Conservation (phyloP, 495 filamentous ascomycete genomes). For the Neurospora pannonica region DNA sequence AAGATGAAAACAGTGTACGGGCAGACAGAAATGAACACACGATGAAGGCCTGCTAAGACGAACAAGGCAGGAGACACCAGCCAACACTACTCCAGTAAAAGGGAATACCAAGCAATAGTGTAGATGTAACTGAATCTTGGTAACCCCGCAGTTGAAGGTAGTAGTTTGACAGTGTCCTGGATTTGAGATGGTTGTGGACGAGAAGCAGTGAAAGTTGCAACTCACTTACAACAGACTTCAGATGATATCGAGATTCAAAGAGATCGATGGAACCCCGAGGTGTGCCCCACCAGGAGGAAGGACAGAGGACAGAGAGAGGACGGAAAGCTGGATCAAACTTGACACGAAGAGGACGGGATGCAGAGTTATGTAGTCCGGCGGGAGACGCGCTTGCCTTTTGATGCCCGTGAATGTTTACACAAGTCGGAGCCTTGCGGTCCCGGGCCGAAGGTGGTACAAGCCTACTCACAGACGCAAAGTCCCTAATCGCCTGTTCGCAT, state of each 20-base stretch:
- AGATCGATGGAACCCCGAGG: not conserved
- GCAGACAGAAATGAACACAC: not conserved
- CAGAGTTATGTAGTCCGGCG: not conserved
- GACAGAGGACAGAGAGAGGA: not conserved
- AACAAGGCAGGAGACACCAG: not conserved
- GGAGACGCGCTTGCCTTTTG: not conserved
- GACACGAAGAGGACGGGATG: not conserved
- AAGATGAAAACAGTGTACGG: not conserved
- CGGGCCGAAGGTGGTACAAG: not conserved
- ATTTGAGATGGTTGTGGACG: not conserved
- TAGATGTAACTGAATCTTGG: not conserved
- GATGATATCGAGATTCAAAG: not conserved
- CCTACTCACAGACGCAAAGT: not conserved
- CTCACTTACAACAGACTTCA: not conserved
- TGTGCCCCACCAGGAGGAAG: not conserved
- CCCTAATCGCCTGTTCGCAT: not conserved
- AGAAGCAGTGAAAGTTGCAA: not conserved
- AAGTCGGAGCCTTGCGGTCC: not conserved
- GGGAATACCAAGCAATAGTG: not conserved
- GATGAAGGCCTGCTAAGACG: not conserved
- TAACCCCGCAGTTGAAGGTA: not conserved
- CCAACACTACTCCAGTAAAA: not conserved
- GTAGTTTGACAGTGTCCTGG: not conserved
- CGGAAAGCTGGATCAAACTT: not conserved
- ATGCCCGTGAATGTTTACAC: not conserved